Evolutionary conservation across 345 rosid genomes (phyloP).

Genomic region (Salix viminalis): DNA sequence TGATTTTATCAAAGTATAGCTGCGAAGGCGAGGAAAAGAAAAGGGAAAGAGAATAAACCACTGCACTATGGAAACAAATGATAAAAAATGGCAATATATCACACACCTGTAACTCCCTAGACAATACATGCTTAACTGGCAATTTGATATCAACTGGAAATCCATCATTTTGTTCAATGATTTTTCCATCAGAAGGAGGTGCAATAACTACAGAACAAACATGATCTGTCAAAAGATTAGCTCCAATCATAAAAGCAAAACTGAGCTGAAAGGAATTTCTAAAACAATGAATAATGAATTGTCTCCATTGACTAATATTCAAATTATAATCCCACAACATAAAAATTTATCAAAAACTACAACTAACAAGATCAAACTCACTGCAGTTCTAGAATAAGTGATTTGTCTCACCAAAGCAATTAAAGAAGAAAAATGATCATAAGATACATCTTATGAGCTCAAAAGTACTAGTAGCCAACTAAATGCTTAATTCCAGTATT

Average conservation of each 20-base stretch:
- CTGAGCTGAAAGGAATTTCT: neutral
- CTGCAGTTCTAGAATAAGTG: neutral
- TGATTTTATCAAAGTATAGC: constrained; percentile 93
- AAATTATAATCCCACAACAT: neutral
- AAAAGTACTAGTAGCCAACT: neutral
- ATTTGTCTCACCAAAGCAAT: neutral
- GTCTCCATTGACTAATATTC: neutral
- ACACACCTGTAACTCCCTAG: constrained; percentile 88
- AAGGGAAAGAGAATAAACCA: neutral
- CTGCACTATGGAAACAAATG: neutral
- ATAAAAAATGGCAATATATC: constrained; percentile 1
- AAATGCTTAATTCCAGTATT: neutral
- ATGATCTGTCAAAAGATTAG: constrained; percentile 20
- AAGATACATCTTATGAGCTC: neutral
- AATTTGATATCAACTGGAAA: constrained; percentile 75
- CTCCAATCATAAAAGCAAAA: neutral
- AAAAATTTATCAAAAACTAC: neutral
- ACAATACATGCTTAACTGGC: constrained; percentile 82
- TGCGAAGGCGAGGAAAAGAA: constrained; percentile 36
- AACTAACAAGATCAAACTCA: neutral
- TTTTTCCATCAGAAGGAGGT: constrained; percentile 58
- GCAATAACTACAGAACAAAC: constrained; percentile 52
- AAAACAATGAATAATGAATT: neutral
- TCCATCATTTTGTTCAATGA: constrained; percentile 56
- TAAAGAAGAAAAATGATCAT: neutral